phyloP scores from a whole-genome alignment of 1,284 basidiomycete genomes.

The Fomitiporia mediterranea region DNA sequence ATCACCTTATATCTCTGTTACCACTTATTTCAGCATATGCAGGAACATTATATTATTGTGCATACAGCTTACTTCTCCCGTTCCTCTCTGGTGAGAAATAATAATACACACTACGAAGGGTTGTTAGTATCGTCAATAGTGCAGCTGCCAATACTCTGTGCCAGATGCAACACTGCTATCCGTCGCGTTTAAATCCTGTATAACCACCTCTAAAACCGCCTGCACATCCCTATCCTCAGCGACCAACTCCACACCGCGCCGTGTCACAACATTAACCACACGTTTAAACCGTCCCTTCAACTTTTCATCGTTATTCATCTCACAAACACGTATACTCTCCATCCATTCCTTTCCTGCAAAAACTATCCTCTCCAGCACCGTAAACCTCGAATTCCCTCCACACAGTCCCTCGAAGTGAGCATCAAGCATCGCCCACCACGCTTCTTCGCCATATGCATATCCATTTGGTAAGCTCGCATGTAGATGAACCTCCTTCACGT shows the following conservation, averaged over 20 bases:
- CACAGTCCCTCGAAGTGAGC: conserved; percentile 7
- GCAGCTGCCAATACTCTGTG: no score
- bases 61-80: no score
- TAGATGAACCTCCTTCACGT: not conserved
- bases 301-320: not conserved
- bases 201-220: no score
- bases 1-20: no score
- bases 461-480: conserved; percentile 4
- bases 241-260: not conserved
- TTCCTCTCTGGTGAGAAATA: no score
- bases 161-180: no score
- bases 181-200: no score
- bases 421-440: conserved; percentile 4
- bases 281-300: no score
- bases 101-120: no score
- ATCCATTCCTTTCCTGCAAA: conserved; percentile 6
- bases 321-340: not conserved
- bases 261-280: not conserved
- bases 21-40: no score
- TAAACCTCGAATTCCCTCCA: conserved; percentile 1
- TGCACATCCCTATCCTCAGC: not conserved
- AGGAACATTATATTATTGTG: no score
- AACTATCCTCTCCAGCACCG: not conserved
- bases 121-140: no score
- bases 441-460: not conserved